phyloP scores from a whole-genome alignment of 208 protist genomes.

The Endotrypanum monterogeii region DNA sequence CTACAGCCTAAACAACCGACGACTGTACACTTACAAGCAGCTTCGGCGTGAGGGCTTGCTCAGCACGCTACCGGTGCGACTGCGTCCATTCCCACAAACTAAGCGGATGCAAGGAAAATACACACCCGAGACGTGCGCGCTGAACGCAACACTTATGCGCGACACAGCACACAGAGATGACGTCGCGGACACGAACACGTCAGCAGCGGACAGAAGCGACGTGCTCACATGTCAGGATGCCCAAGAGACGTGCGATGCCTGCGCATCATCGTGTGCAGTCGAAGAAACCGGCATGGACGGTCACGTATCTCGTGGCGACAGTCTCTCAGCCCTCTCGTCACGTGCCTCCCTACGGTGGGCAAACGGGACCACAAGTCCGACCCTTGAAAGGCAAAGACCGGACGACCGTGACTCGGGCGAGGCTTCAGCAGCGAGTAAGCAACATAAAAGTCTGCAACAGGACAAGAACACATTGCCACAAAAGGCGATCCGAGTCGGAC shows the following conservation, averaged over 20 bases:
- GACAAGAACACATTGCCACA: background rate
- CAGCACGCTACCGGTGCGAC: slow-evolving; percentile 55
- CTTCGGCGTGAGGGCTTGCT: slow-evolving; percentile 49
- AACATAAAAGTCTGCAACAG: background rate
- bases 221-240: background rate
- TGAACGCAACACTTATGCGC: slow-evolving; percentile 74
- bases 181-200: background rate
- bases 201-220: slow-evolving; percentile 3
- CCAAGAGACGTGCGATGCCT: background rate
- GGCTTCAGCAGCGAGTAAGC: background rate
- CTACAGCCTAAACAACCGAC: slow-evolving; percentile 88
- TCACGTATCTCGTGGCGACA: background rate
- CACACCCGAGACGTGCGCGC: slow-evolving; percentile 67
- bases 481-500: background rate
- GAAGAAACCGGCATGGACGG: background rate
- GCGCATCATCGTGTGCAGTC: background rate
- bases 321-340: background rate
- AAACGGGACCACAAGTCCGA: background rate
- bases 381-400: background rate
- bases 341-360: background rate
- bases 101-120: slow-evolving; percentile 81
- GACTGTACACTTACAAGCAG: slow-evolving; percentile 87
- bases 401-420: background rate
- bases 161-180: slow-evolving; percentile 22
- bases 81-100: slow-evolving; percentile 64